Conservation (phyloP, 805 yeast genomes). For the Saturnispora bothae region DNA sequence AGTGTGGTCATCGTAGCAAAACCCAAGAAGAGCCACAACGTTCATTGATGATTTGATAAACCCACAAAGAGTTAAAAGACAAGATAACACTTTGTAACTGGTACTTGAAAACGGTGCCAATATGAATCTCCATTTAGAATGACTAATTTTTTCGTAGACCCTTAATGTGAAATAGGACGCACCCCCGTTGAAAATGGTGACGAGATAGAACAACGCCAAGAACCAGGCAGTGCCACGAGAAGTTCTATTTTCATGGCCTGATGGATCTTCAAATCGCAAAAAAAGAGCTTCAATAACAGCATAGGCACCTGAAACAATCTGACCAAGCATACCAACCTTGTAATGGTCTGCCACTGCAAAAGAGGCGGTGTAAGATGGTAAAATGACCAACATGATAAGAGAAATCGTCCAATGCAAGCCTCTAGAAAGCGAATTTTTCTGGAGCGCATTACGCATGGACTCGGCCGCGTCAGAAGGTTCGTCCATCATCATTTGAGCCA, state of each 20-base stretch:
- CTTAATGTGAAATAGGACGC: constrained; percentile 28
- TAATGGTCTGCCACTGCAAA: constrained; percentile 44
- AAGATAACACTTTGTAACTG: constrained; percentile 37
- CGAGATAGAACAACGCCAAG: constrained; percentile 35
- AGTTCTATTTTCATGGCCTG: constrained; percentile 57
- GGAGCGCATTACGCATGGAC: constrained; percentile 9
- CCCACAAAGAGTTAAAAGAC: constrained; percentile 43
- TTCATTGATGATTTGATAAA: constrained; percentile 78
- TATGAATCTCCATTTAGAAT: constrained; percentile 27
- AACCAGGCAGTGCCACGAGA: constrained; percentile 63
- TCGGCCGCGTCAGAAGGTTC: constrained; percentile 14
- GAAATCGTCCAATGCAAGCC: constrained; percentile 58
- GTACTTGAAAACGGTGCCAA: constrained; percentile 28
- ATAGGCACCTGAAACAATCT: constrained; percentile 37
- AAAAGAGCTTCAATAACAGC: constrained; percentile 46
- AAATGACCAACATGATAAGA: constrained; percentile 34
- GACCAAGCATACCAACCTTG: constrained; percentile 36
- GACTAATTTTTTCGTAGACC: constrained; percentile 22
- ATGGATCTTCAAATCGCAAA: constrained; percentile 52
- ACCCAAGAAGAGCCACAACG: constrained; percentile 75
- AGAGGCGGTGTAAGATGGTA: constrained; percentile 47
- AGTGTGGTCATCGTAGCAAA: constrained; percentile 71
- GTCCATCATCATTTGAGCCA: constrained; percentile 16
- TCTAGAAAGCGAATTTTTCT: constrained; percentile 29
- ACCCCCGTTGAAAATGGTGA: constrained; percentile 44